Evolutionary conservation across 176 grass and related monocot species (phyloP), one percentile per base, ranked within the genome.

Genomic region (maize (Zea mays)): DNA sequence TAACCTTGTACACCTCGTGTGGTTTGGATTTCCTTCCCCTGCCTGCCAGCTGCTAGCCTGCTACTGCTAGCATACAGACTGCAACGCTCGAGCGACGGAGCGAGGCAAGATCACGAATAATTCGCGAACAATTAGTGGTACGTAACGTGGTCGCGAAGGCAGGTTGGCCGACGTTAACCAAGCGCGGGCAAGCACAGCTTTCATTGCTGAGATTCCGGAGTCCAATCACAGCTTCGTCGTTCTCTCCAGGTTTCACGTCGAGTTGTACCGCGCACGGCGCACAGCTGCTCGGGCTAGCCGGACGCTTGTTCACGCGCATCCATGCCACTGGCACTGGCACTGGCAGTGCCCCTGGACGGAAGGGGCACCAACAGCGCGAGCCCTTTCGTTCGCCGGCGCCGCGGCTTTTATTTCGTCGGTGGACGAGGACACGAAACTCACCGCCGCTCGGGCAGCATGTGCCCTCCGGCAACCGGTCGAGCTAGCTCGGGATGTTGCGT

Each of bases 201-300:
- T 52, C n/a, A 14, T 44, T 20, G 44, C 10, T 1, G 14, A 57
- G 34, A 34, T 67, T 60, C 83, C 27, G 70, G 78, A 77, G 56
- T 75, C 40, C 35, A 50, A 67, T 69, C 51, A 80, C 51, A 10
- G 10, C 1, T 13, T 59, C 65, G 50, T 69, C 51, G 51, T 80
- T 45, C 40, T 27, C 37, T n/a, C 70, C 55, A 2, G 10, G 5
- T 49, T 43, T 51, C 49, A 4, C 15, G 15, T 4, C 6, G 63
- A 9, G 10, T 12, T 62, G 60, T 36, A 36, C 60, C 11, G 11
- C 60, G 37, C 60, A 37, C 49, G 5, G 16, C 48, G 13, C 12
- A 12, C 5, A 0, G 10, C 27, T 27, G 27, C 27, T 27, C 27
- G 27, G 27, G 27, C 27, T 27, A 27, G 27, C 27, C 27, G 27